Conservation (phyloP, 2,329 filamentous ascomycete species). For the Cytospora paraplurivora region DNA sequence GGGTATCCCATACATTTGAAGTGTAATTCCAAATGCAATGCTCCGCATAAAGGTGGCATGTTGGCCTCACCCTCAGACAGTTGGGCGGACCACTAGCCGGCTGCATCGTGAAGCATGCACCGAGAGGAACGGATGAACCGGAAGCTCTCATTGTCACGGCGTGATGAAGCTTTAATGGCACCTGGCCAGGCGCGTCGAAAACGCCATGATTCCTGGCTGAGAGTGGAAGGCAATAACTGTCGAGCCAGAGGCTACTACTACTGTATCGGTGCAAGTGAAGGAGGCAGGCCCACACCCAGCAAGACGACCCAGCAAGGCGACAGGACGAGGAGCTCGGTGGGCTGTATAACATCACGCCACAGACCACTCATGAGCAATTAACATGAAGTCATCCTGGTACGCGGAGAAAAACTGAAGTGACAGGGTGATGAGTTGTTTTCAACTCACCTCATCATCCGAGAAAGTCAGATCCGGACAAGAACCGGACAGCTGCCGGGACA, state of each 20-base stretch:
- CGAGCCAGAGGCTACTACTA: no score
- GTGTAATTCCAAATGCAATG: neutral
- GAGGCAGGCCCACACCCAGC: no score
- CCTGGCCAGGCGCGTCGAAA: neutral
- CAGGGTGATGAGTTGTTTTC: conserved; percentile 21
- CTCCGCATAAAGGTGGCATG: conserved; percentile 14
- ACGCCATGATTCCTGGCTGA: neutral
- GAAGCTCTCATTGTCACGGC: neutral
- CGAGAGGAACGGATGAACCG: conserved; percentile 1
- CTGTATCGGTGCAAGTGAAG: no score
- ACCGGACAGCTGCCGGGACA: conserved; percentile 3
- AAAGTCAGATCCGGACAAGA: neutral
- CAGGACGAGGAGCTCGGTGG: conserved; percentile 7
- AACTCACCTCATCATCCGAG: neutral
- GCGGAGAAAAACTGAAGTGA: conserved; percentile 22
- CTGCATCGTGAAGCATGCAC: conserved; percentile 4
- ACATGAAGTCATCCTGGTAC: conserved; percentile 22
- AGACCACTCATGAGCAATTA: conserved; percentile 13
- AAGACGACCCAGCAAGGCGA: neutral
- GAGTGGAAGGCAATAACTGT: neutral
- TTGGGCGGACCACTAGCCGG: conserved; percentile 2
- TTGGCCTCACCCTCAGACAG: conserved; percentile 4
- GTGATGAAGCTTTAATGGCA: neutral
- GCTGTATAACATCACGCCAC: conserved; percentile 23
- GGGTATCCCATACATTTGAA: conserved; percentile 11